These are phyloP conservation scores for Fusarium pseudoanthophilum DNA, from an alignment of 2,329 filamentous ascomycete species.

Conservation along the genomic window DNA sequence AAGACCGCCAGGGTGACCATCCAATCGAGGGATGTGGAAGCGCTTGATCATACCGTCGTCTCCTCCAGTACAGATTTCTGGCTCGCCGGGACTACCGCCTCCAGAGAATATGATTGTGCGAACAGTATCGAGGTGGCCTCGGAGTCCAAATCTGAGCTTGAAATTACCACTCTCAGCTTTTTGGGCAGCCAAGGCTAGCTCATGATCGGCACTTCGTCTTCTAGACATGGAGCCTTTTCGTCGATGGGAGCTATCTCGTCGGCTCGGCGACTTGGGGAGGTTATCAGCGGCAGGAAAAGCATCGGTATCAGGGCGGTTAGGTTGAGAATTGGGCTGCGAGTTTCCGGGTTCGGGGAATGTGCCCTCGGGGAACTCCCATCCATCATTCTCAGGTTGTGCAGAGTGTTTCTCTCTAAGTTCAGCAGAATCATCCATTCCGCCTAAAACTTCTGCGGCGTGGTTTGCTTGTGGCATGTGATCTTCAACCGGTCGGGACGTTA, in stretches of 20 bases:
- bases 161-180: slow-evolving; percentile 80
- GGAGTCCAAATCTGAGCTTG: slow-evolving; percentile 90
- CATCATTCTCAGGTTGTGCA: slow-evolving; percentile 69
- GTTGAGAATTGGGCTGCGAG: slow-evolving; percentile 57
- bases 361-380: slow-evolving; percentile 93
- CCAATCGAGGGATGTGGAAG: slow-evolving; percentile 92
- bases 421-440: slow-evolving; percentile 53
- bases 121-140: slow-evolving; percentile 93
- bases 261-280: slow-evolving; percentile 81
- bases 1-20: slow-evolving; percentile 57
- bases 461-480: slow-evolving; percentile 49
- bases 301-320: slow-evolving; percentile 84
- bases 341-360: slow-evolving; percentile 67
- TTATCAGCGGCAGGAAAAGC: slow-evolving; percentile 86
- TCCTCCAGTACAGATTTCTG: slow-evolving; percentile 94
- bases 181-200: slow-evolving; percentile 63
- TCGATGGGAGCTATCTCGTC: slow-evolving; percentile 75
- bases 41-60: slow-evolving; percentile 97
- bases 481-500: slow-evolving; percentile 50
- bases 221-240: slow-evolving; percentile 83
- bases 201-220: slow-evolving; percentile 75
- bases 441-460: slow-evolving; percentile 54
- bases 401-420: slow-evolving; percentile 60
- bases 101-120: slow-evolving; percentile 96
- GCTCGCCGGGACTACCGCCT: slow-evolving; percentile 92